Percentiles rank a stretch among this genome's conserved stretches.
These are phyloP conservation scores for Ustilago hordei DNA, from an alignment of 1,284 basidiomycete genomes.

Conservation along the genomic window DNA sequence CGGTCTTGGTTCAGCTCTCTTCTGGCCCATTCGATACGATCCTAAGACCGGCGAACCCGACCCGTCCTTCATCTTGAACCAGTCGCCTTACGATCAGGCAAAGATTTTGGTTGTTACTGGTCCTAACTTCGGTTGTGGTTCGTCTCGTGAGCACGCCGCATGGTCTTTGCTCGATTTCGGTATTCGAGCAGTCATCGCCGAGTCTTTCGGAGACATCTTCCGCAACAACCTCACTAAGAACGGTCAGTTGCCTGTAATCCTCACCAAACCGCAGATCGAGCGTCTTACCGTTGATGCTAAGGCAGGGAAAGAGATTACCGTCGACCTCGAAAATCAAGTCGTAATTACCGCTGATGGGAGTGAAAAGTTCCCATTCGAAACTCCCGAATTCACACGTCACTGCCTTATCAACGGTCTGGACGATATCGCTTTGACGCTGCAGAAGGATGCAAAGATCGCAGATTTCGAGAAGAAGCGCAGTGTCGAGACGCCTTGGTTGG, in stretches of 20 bases:
- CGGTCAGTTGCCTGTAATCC: constrained; percentile 60
- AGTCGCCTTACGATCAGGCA: constrained; percentile 55
- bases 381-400: constrained; percentile 59
- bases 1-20: constrained; percentile 64
- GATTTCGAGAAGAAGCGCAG: constrained; percentile 56
- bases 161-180: constrained; percentile 68
- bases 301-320: constrained; percentile 59
- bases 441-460: constrained; percentile 56
- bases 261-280: constrained; percentile 55
- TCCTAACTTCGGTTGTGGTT: constrained; percentile 68
- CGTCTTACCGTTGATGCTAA: constrained; percentile 60
- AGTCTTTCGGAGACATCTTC: constrained; percentile 65
- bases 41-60: constrained; percentile 60
- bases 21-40: constrained; percentile 66
- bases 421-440: constrained; percentile 66
- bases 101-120: constrained; percentile 65
- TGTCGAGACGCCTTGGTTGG: constrained; percentile 63
- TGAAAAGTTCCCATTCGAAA: constrained; percentile 58
- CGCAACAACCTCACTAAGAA: constrained; percentile 67
- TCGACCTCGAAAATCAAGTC: constrained; percentile 61
- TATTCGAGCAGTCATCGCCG: constrained; percentile 64
- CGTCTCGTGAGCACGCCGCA: constrained; percentile 65
- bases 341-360: constrained; percentile 58
- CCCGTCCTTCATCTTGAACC: constrained; percentile 64
- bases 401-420: constrained; percentile 66